Conservation (phyloP, 768 basidiomycete genomes). For the Kwoniella sp. region DNA sequence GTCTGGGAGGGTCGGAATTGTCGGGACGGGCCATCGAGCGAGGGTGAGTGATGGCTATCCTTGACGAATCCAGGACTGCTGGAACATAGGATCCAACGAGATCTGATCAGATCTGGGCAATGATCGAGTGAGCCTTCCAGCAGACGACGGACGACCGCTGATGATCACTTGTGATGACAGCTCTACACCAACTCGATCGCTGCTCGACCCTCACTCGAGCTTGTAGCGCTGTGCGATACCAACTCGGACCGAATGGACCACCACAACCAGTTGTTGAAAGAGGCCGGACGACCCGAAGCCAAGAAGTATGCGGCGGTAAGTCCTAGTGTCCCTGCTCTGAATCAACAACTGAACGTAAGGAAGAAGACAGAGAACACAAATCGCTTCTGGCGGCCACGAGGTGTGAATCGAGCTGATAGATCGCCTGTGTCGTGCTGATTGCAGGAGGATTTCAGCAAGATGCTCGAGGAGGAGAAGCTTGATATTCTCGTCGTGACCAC, state of each 20-base stretch:
- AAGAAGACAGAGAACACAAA: neutral
- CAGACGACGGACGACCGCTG: neutral
- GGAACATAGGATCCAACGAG: too few relatives aligned
- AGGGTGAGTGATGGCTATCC: constrained; percentile 40
- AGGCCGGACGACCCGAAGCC: constrained; percentile 56
- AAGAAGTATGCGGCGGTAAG: constrained; percentile 38
- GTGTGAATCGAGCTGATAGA: neutral
- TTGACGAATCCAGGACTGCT: neutral
- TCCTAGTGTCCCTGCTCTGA: neutral
- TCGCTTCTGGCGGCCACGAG: neutral
- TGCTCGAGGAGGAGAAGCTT: constrained; percentile 60
- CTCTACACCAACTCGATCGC: constrained; percentile 62
- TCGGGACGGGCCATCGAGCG: constrained; percentile 47
- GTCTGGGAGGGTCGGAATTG: constrained; percentile 38
- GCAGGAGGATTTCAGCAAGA: constrained; percentile 59
- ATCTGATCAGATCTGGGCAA: neutral
- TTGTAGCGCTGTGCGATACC: constrained; percentile 62
- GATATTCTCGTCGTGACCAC: constrained; percentile 63
- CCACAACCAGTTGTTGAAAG: constrained; percentile 59
- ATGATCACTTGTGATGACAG: constrained; percentile 54
- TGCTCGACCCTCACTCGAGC: constrained; percentile 58
- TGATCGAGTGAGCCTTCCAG: neutral
- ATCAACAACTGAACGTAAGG: constrained; percentile 54
- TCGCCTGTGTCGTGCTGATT: constrained; percentile 14
- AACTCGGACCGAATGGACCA: constrained; percentile 60